Evolutionary conservation across 495 filamentous ascomycete genomes (phyloP).

Genomic region (Evernia prunastri): DNA sequence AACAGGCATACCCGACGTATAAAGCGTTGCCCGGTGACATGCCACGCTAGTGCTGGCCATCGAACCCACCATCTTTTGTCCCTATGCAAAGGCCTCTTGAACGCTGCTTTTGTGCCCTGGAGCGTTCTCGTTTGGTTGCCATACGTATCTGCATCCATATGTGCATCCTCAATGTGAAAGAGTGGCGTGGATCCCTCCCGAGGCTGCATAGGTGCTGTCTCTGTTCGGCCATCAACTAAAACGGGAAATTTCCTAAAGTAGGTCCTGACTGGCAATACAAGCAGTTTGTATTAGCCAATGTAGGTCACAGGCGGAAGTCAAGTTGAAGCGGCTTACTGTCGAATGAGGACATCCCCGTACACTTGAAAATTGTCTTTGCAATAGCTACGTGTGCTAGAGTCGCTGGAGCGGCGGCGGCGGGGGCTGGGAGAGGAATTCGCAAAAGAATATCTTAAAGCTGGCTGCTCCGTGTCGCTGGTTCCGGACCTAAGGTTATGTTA

Average conservation of each 20-base stretch:
- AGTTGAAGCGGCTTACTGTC: background rate
- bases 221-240: background rate
- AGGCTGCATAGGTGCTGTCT: background rate
- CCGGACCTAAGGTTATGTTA: too few relatives aligned
- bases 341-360: too few relatives aligned
- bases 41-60: background rate
- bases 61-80: constrained; percentile 2
- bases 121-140: background rate
- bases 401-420: too few relatives aligned
- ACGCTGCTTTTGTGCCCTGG: background rate
- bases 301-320: background rate
- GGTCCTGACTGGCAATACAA: background rate
- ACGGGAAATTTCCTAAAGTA: background rate
- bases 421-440: too few relatives aligned
- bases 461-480: too few relatives aligned
- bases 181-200: background rate
- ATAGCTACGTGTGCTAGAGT: too few relatives aligned
- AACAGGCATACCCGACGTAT: background rate
- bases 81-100: background rate
- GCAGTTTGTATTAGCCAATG: background rate
- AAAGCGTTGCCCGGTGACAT: background rate
- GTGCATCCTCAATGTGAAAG: background rate
- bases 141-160: background rate
- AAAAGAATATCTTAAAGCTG: too few relatives aligned
- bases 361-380: too few relatives aligned